phyloP scores from a whole-genome alignment of 495 filamentous ascomycete species.

The Lepidopterella palustris region DNA sequence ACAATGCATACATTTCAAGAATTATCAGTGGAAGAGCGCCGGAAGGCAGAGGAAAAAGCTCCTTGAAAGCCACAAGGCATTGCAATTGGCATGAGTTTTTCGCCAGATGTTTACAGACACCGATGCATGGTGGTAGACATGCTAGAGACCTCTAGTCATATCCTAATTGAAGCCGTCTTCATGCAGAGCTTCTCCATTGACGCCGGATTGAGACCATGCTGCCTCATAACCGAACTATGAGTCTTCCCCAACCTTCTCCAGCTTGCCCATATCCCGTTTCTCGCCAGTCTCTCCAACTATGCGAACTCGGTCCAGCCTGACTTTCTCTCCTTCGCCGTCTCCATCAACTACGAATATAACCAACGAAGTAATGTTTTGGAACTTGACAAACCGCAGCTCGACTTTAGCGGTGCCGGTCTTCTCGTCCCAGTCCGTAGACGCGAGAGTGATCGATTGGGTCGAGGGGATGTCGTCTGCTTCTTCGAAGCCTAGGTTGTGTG shows the following conservation, averaged over 20 bases:
- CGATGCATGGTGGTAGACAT: neutral
- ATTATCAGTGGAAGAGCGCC: neutral
- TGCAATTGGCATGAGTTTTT: neutral
- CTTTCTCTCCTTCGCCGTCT: conserved; percentile 78
- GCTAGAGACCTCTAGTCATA: neutral
- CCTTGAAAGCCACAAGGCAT: neutral
- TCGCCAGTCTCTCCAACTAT: conserved; percentile 89
- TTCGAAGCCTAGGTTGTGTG: conserved; percentile 88
- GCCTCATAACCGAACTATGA: conserved; percentile 7
- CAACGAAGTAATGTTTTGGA: conserved; percentile 82
- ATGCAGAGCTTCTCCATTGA: neutral
- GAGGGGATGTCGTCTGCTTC: conserved; percentile 80
- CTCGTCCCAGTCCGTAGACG: conserved; percentile 73
- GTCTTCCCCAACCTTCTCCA: conserved; percentile 91
- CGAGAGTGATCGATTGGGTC: conserved; percentile 69
- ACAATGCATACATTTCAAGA: too few relatives aligned
- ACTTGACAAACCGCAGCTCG: conserved; percentile 87
- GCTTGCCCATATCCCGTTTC: conserved; percentile 85
- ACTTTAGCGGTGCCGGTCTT: conserved; percentile 80
- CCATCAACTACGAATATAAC: conserved; percentile 87
- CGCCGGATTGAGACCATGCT: neutral
- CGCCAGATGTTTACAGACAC: neutral
- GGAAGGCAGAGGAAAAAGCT: too few relatives aligned
- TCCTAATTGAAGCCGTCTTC: too few relatives aligned
- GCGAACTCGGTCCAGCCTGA: conserved; percentile 75